Conservation (phyloP, 352 stramenopile species). For the Globisporangium mamillatum region DNA sequence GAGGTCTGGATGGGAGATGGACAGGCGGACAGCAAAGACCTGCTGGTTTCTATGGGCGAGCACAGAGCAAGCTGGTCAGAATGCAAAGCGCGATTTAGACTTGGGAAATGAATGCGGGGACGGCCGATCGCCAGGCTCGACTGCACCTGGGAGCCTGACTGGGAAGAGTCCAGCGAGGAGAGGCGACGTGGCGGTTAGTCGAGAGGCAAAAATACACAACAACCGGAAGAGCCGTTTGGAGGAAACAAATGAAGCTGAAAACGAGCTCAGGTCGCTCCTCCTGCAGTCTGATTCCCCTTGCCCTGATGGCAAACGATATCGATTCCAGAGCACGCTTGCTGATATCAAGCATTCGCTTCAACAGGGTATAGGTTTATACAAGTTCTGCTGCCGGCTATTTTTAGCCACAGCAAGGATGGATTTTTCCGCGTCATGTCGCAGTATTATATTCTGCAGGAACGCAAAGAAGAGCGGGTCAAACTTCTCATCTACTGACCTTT, state of each 20-base stretch:
- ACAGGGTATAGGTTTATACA: background rate
- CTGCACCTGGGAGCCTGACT: background rate
- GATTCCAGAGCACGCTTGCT: too few species aligned
- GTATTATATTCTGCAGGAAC: background rate
- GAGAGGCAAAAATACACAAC: background rate
- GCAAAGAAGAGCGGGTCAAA: background rate
- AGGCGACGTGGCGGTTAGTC: slow-evolving; percentile 2
- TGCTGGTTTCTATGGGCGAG: background rate
- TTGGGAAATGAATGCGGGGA: background rate
- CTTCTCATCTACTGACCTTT: background rate
- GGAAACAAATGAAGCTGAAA: background rate
- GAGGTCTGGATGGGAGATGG: background rate
- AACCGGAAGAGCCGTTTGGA: background rate
- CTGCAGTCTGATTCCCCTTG: background rate
- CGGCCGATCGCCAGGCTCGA: background rate
- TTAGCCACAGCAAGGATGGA: background rate
- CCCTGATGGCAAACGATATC: background rate
- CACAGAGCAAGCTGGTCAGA: background rate
- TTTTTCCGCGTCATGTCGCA: slow-evolving; percentile 11
- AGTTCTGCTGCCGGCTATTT: background rate
- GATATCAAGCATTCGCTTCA: background rate
- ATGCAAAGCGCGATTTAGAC: background rate
- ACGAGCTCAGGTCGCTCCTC: background rate
- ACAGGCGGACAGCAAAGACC: background rate
- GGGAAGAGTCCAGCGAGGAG: background rate